Percentiles rank a stretch among this genome's conserved stretches.
These are phyloP conservation scores for Funneliformis mosseae DNA, from an alignment of 192 early-diverging fungal species.

Conservation along the genomic window DNA sequence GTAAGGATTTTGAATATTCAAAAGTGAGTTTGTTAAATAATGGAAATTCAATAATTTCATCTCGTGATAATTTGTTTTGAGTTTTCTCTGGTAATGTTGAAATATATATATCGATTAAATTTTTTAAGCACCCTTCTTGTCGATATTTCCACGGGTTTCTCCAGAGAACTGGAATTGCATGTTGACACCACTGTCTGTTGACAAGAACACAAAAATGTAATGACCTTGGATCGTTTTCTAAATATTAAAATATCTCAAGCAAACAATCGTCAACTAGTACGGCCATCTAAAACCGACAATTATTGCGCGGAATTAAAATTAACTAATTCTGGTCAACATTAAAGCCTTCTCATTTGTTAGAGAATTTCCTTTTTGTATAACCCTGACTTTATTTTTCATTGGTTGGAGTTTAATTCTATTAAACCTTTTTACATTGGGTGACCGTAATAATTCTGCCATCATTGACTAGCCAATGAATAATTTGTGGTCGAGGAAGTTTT, in stretches of 20 bases:
- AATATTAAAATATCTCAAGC: background rate
- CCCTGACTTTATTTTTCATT: too few species aligned
- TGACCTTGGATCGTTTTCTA: background rate
- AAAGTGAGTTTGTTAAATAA: background rate
- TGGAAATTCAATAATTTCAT: background rate
- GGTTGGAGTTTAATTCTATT: too few species aligned
- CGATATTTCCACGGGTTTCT: background rate
- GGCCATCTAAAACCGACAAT: too few species aligned
- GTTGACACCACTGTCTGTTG: conserved; percentile 20
- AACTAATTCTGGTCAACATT: too few species aligned
- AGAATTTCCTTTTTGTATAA: too few species aligned
- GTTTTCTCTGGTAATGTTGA: background rate
- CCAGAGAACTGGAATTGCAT: conserved; percentile 3
- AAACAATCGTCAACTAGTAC: background rate
- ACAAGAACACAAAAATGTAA: conserved; percentile 9
- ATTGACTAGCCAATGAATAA: too few species aligned
- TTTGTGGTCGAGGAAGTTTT: too few species aligned
- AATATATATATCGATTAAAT: background rate
- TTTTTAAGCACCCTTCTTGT: background rate
- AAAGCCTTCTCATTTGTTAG: too few species aligned
- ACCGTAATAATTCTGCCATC: too few species aligned
- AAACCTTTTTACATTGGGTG: too few species aligned
- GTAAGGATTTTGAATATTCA: background rate
- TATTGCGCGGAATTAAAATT: too few species aligned
- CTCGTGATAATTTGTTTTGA: background rate